A percentile compares a stretch with the other conserved stretches of the same genome.
Evolutionary conservation across 2,329 filamentous ascomycete genomes (phyloP).

Genomic region (Cercospora berteroae): DNA sequence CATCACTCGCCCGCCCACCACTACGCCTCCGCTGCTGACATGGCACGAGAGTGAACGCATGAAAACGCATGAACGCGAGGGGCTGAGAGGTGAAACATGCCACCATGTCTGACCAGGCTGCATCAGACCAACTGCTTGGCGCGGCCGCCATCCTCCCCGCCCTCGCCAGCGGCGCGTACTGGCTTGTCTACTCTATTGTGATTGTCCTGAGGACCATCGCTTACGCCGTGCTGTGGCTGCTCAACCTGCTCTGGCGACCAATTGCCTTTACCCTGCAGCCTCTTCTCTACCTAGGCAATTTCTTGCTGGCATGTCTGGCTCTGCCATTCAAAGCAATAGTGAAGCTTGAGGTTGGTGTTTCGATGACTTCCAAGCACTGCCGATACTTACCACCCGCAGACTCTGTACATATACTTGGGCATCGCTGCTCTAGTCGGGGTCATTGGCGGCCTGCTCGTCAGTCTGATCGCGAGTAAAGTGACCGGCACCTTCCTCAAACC

Average conservation of each 20-base stretch:
- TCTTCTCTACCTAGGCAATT: constrained; percentile 47
- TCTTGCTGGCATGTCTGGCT: constrained; percentile 42
- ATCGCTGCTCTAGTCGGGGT: constrained; percentile 68
- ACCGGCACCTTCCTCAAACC: constrained; percentile 27
- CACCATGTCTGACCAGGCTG: constrained; percentile 1
- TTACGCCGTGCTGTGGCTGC: constrained; percentile 41
- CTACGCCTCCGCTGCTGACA: background rate
- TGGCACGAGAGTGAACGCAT: background rate
- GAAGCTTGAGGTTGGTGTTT: constrained; percentile 54
- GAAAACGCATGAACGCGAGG: background rate
- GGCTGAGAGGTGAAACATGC: background rate
- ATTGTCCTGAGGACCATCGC: constrained; percentile 42
- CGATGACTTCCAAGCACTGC: background rate
- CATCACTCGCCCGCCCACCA: background rate
- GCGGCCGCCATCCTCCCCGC: constrained; percentile 3
- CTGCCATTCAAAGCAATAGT: constrained; percentile 53
- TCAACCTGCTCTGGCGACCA: constrained; percentile 50
- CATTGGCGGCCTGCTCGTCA: constrained; percentile 59
- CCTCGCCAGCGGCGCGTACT: constrained; percentile 24
- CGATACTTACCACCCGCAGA: constrained; percentile 39
- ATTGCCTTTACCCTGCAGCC: constrained; percentile 52
- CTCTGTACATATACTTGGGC: constrained; percentile 59
- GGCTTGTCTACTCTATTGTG: constrained; percentile 37
- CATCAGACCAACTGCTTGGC: background rate
- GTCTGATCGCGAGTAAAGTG: constrained; percentile 53